Conservation (phyloP, 2,329 filamentous ascomycete species). For the Chaetoscypha palmicola region DNA sequence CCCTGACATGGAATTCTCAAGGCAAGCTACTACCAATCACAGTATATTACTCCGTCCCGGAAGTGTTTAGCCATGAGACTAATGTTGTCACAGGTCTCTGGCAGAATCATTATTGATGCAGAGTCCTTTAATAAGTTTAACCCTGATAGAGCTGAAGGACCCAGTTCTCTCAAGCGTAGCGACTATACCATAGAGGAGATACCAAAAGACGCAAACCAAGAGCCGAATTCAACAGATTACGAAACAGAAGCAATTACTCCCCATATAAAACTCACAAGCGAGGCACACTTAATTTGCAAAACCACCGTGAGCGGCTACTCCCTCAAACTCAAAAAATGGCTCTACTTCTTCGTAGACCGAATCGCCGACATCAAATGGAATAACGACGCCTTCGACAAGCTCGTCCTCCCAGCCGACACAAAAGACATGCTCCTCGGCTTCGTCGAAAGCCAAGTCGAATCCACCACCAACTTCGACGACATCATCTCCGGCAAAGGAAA, state of each 20-base stretch:
- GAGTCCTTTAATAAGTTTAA: background rate
- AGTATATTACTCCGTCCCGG: background rate
- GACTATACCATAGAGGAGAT: background rate
- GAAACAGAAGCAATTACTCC: background rate
- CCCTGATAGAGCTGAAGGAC: background rate
- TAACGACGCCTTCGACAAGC: conserved; percentile 40
- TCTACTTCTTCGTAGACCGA: conserved; percentile 44
- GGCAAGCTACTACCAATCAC: background rate
- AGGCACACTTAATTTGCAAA: background rate
- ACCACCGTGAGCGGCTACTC: conserved; percentile 1
- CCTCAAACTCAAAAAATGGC: conserved; percentile 15
- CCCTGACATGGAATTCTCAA: background rate
- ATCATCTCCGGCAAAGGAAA: conserved; percentile 46
- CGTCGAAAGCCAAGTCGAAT: conserved; percentile 40
- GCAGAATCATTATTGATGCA: conserved; percentile 3
- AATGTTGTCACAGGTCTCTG: background rate
- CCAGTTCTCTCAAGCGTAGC: background rate
- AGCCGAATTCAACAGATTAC: background rate
- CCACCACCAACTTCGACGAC: conserved; percentile 40
- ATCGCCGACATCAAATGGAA: conserved; percentile 42
- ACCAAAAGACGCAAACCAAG: background rate
- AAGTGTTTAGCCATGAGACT: background rate
- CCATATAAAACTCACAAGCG: background rate
- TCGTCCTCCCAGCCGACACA: conserved; percentile 42
- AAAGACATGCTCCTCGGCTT: conserved; percentile 47